These are phyloP conservation scores for Helichrysum umbraculigerum DNA, from an alignment of 129 eudicot species.

Conservation along the genomic window DNA sequence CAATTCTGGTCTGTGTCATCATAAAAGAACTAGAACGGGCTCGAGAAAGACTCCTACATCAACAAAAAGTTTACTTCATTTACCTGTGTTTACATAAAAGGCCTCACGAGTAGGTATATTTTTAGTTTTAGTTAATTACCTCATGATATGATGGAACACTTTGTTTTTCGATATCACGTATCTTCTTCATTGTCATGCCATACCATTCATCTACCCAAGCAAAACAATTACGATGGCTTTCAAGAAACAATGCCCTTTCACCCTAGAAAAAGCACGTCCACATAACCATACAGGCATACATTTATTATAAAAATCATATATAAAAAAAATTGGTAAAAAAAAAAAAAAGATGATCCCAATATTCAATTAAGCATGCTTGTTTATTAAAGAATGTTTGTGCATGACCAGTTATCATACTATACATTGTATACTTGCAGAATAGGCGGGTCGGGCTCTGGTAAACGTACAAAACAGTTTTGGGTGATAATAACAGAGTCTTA, in stretches of 20 bases:
- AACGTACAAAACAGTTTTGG: too few relatives aligned
- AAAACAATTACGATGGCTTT: constrained; percentile 65
- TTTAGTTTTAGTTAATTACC: constrained; percentile 34
- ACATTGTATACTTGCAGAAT: too few relatives aligned
- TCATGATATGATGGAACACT: constrained; percentile 42
- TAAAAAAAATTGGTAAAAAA: too few relatives aligned
- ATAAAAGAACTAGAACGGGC: constrained; percentile 25
- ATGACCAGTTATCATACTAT: too few relatives aligned
- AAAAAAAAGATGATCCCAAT: too few relatives aligned
- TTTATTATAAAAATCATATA: too few relatives aligned
- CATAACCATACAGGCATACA: neutral
- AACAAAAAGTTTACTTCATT: neutral
- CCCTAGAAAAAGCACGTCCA: constrained; percentile 46
- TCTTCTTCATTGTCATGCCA: constrained; percentile 48
- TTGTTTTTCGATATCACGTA: constrained; percentile 65
- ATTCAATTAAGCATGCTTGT: too few relatives aligned
- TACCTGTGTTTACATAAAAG: neutral
- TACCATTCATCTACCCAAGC: constrained; percentile 88
- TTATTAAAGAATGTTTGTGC: too few relatives aligned
- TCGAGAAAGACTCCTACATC: constrained; percentile 19
- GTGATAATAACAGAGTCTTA: too few relatives aligned
- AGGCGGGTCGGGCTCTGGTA: too few relatives aligned
- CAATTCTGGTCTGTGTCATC: neutral
- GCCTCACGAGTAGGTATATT: neutral
- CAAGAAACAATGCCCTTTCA: constrained; percentile 77